Conservation (phyloP, 1,284 basidiomycete genomes). For the Pholiota adiposa region DNA sequence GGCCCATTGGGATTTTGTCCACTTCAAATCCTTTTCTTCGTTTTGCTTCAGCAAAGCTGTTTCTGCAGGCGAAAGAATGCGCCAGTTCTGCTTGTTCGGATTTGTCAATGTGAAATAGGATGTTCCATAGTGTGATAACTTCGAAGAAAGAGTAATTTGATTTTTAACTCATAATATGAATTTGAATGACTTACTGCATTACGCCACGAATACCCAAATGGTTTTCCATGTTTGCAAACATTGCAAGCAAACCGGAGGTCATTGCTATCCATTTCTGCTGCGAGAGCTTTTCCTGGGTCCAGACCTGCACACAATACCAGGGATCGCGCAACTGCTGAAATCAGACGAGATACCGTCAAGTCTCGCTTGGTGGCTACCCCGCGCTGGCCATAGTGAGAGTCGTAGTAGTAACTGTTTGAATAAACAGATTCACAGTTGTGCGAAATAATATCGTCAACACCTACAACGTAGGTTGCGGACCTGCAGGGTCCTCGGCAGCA, state of each 20-base stretch:
- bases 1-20: background rate
- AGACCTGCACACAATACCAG: slow-evolving; percentile 11
- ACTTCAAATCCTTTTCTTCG: slow-evolving; percentile 1
- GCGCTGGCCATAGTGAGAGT: too few relatives aligned
- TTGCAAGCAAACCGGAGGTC: slow-evolving; percentile 21
- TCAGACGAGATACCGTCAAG: too few relatives aligned
- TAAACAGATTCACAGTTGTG: slow-evolving; percentile 13
- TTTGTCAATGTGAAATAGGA: too few relatives aligned
- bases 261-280: slow-evolving; percentile 22
- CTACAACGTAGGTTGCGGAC: background rate
- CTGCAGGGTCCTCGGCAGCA: slow-evolving; percentile 4
- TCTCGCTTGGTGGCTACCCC: too few relatives aligned
- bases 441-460: slow-evolving; percentile 1
- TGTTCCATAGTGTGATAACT: background rate
- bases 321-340: too few relatives aligned
- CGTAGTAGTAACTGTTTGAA: too few relatives aligned
- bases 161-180: background rate
- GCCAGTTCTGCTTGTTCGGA: background rate
- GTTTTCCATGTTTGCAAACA: background rate
- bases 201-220: slow-evolving; percentile 17
- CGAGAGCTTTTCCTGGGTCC: slow-evolving; percentile 16
- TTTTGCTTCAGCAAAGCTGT: background rate
- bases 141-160: background rate
- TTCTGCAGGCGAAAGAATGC: background rate
- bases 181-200: slow-evolving; percentile 7